Evolutionary conservation across 805 yeast genomes (phyloP), one percentile per base, ranked within the genome.

Genomic region (Brettanomyces nanus): DNA sequence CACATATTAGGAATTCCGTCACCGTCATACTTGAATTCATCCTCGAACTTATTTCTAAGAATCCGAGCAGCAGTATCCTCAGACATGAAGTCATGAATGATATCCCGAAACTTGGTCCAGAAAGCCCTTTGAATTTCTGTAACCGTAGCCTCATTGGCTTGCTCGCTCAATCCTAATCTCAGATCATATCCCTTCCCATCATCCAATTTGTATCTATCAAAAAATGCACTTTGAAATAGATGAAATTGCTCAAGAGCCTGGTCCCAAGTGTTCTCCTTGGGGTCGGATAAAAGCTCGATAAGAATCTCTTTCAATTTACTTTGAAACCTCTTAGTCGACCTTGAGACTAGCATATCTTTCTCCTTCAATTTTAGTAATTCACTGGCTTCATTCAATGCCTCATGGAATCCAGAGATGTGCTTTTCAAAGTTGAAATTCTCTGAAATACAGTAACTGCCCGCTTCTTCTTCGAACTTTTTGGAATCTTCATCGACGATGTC

Each of bases 1-100:
- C 95, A 90, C 23, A 89, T 66, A 28, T 77, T 71, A 11, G 98
- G 98, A 21, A 85, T 59, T 3, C 89, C 94, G 43, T 79, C 71
- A 26, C 72, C 78, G 56, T 87, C 96, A 55, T 83, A 92, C 48
- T 90, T 70, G 64, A 92, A 90, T 31, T 61, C 65, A 40, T 78
- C 85, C 49, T 90, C 97, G 62, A 92, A 90, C 41, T 75, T 65
- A 42, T 85, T 94, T 53, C 85, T 77, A 53, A 90, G 59, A 19
- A 85, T 68, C 37, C 68, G 64, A 2, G 80, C 65, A 6, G 84
- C 73, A 17, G 71, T 75, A 37, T 84, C 95, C 42, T 75, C 81
- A 21, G 75, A 70, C 35, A 84, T 59, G 46, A 73, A 69, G 39
- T 80, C 82, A 47, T 71, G 79, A 32, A 82, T 66, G 19, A 73